Percentiles rank a stretch among this genome's conserved stretches.
Conservation (phyloP, 2,329 filamentous ascomycete genomes). For the Annulohypoxylon truncatum region DNA sequence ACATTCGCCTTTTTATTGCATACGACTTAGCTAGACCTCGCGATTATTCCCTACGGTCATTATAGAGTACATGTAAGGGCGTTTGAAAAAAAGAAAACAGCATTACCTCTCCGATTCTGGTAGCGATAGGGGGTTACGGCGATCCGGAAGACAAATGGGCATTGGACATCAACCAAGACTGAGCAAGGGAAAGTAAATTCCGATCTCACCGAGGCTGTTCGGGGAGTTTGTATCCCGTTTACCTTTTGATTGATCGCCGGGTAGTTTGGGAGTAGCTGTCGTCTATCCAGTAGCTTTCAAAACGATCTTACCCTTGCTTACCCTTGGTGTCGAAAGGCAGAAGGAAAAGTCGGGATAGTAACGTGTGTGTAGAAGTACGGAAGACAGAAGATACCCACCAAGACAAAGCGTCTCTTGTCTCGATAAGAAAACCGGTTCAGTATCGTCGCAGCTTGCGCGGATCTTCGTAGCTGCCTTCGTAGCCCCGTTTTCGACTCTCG, state of each 20-base stretch:
- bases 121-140: constrained; percentile 23
- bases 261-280: constrained; percentile 15
- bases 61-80: constrained; percentile 43
- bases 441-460: constrained; percentile 74
- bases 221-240: constrained; percentile 16
- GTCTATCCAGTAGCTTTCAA: constrained; percentile 29
- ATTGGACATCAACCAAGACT: constrained; percentile 8
- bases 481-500: constrained; percentile 73
- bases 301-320: constrained; percentile 53
- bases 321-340: constrained; percentile 52
- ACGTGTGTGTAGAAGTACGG: constrained; percentile 44
- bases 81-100: constrained; percentile 40
- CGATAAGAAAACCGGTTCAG: constrained; percentile 54
- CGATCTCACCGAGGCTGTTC: not conserved
- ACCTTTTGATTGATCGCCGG: constrained; percentile 28
- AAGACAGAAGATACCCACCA: constrained; percentile 62
- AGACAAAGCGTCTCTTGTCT: constrained; percentile 47
- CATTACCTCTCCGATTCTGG: constrained; percentile 48
- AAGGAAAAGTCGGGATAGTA: constrained; percentile 50
- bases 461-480: constrained; percentile 86
- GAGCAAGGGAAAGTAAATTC: not conserved
- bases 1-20: constrained; percentile 45
- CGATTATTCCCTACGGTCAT: constrained; percentile 38
- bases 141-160: constrained; percentile 6
- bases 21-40: constrained; percentile 34